Evolutionary conservation across 2,329 filamentous ascomycete species (phyloP), one percentile per base, ranked within the genome.

Genomic region (Penicillium sp.): DNA sequence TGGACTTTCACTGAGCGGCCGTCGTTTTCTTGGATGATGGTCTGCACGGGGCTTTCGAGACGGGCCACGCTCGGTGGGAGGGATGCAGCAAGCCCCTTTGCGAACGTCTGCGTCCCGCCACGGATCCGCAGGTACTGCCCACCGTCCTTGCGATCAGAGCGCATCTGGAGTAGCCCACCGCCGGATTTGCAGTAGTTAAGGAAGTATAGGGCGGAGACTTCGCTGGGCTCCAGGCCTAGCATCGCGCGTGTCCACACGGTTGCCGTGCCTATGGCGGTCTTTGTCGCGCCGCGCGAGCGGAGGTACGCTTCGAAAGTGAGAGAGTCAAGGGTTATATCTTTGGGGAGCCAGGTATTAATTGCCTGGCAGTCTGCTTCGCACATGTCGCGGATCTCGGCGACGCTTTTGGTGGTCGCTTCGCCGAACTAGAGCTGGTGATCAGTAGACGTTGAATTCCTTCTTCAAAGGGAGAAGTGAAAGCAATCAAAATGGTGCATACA

Each of bases 181-280:
- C 83, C 83, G 11, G 78, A 79, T 65, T 81, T 82, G 76, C 82
- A 83, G 73, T 88, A 86, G 67, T 85, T 78, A 23, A 88, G 75
- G 66, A 88, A 86, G 67, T 75, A 87, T 1, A 84, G 69, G 0
- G 85, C 84, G 7, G 79, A 82, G 5, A 86, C 67, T 13, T 86
- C 83, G 1, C 58, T 62, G 0, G 84, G 79, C 38, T 86, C 82
- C 1, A 80, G 71, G 1, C 85, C 85, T 1, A 85, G 71, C 79
- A 84, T 83, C 1, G 80, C 84, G 0, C 81, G 75, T 0, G 80
- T 80, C 76, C 83, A 85, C 3, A 85, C 73, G 3, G 67, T 77
- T 1, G 78, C 78, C 0, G 75, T 79, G 1, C 73, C 72, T 0
- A 81, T 46, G 0, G 78, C 60, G 1, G 31, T 19, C 0, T 61